phyloP scores from a whole-genome alignment of 306 rosid species.

The Parietaria judaica region DNA sequence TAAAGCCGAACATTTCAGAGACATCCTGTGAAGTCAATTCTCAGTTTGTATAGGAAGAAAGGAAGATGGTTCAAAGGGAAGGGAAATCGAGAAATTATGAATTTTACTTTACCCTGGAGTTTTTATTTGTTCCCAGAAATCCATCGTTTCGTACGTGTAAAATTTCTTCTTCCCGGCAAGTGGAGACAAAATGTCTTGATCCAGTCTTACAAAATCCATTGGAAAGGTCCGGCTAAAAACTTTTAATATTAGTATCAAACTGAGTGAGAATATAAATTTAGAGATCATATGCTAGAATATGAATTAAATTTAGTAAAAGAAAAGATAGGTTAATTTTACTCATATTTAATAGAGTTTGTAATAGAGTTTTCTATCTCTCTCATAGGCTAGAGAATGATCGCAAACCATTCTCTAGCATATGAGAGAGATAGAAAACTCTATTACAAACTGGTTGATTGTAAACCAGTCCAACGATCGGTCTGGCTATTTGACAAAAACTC shows the following conservation, averaged over 20 bases:
- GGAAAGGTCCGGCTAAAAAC: conserved; percentile 61
- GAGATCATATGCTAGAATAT: neutral
- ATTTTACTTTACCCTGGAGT: conserved; percentile 64
- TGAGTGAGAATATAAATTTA: conserved; percentile 12
- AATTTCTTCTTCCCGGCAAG: conserved; percentile 94
- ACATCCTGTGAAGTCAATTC: conserved; percentile 60
- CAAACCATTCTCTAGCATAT: too few species aligned
- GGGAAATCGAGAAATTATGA: too few species aligned
- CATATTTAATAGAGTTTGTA: too few species aligned
- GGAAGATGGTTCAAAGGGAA: neutral
- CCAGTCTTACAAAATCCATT: conserved; percentile 75
- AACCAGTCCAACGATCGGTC: too few species aligned
- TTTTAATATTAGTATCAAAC: conserved; percentile 1
- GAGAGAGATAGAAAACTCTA: too few species aligned
- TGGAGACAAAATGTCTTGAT: conserved; percentile 96
- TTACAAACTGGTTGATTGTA: too few species aligned
- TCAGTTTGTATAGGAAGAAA: conserved; percentile 16
- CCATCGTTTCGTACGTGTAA: conserved; percentile 73
- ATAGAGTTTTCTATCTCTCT: too few species aligned
- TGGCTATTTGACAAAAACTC: too few species aligned
- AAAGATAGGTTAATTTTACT: too few species aligned
- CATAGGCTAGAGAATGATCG: too few species aligned
- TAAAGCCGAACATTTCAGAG: conserved; percentile 81
- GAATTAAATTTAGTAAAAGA: neutral
- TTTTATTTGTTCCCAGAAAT: conserved; percentile 98